Percentiles rank a stretch among this genome's conserved stretches.
Conservation (phyloP, 805 yeast species). For the Grigorovia yakushimaensis region DNA sequence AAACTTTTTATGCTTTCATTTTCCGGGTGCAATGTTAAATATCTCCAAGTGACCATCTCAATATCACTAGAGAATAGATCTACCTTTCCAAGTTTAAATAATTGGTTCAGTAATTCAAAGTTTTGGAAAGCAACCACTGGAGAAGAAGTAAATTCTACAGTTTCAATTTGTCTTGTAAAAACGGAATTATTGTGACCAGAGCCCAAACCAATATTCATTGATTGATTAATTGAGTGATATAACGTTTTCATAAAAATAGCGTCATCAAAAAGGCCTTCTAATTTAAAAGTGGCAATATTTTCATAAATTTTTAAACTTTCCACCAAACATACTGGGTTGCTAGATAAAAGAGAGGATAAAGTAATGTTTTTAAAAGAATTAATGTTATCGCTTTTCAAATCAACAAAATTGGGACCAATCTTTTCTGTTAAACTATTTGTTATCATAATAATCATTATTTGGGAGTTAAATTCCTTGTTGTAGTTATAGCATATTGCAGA, state of each 20-base stretch:
- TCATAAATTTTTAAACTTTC: constrained; percentile 15
- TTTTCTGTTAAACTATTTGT: constrained; percentile 38
- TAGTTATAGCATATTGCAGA: constrained; percentile 41
- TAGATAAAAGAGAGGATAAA: constrained; percentile 26
- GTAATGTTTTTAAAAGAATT: constrained; percentile 30
- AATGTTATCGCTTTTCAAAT: constrained; percentile 25
- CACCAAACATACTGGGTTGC: constrained; percentile 28
- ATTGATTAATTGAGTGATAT: constrained; percentile 8
- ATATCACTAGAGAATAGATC: constrained; percentile 36
- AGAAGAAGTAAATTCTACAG: constrained; percentile 40
- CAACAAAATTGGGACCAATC: constrained; percentile 47
- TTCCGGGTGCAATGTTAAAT: constrained; percentile 36
- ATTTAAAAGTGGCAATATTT: constrained; percentile 23
- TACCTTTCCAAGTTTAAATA: constrained; percentile 45
- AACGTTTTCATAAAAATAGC: constrained; percentile 20
- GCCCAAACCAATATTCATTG: constrained; percentile 15
- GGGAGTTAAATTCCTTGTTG: constrained; percentile 38
- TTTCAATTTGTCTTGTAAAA: constrained; percentile 30
- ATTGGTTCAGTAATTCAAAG: constrained; percentile 47
- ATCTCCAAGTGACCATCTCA: constrained; percentile 53
- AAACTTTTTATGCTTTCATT: constrained; percentile 37
- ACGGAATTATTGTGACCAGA: constrained; percentile 10
- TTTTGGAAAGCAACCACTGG: constrained; percentile 34
- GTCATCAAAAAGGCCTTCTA: constrained; percentile 21
- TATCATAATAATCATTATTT: constrained; percentile 35